These are phyloP conservation scores for Pisolithus orientalis DNA, from an alignment of 768 basidiomycete species.

Conservation along the genomic window DNA sequence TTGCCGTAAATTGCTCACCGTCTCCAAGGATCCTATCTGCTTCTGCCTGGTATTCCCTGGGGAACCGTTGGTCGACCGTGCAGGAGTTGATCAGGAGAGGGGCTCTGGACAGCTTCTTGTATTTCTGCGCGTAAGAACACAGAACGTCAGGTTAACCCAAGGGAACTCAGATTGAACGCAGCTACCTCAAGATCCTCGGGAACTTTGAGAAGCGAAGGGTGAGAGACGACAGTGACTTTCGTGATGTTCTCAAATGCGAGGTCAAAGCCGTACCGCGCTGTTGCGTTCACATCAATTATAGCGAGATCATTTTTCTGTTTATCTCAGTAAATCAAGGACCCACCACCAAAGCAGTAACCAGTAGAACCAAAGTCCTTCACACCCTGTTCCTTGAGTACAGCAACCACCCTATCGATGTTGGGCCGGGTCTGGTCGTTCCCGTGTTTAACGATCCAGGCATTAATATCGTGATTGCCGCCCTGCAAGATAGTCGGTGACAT, in stretches of 20 bases:
- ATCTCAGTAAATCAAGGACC: conserved; percentile 4
- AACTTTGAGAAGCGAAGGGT: conserved; percentile 56
- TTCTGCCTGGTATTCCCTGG: conserved; percentile 33
- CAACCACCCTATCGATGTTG: conserved; percentile 48
- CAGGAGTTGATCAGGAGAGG: conserved; percentile 70
- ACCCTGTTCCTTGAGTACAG: conserved; percentile 51
- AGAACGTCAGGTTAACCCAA: neutral
- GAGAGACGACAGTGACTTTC: conserved; percentile 43
- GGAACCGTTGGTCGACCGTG: conserved; percentile 46
- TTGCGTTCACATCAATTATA: neutral
- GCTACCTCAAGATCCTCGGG: conserved; percentile 59
- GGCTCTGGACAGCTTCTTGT: conserved; percentile 36
- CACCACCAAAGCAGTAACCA: conserved; percentile 69
- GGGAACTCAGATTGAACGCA: neutral
- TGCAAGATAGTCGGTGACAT: neutral
- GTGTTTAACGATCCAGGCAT: conserved; percentile 41
- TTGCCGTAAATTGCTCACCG: conserved; percentile 37
- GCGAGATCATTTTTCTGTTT: neutral
- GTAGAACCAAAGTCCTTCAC: conserved; percentile 52
- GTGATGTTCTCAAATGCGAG: conserved; percentile 51
- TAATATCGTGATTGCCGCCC: conserved; percentile 33
- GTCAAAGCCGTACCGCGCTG: conserved; percentile 55
- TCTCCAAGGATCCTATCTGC: conserved; percentile 48
- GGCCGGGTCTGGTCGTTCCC: conserved; percentile 37
- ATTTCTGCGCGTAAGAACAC: conserved; percentile 34